Conservation (phyloP, 495 filamentous ascomycete species). For the Penicillium malachiteum region DNA sequence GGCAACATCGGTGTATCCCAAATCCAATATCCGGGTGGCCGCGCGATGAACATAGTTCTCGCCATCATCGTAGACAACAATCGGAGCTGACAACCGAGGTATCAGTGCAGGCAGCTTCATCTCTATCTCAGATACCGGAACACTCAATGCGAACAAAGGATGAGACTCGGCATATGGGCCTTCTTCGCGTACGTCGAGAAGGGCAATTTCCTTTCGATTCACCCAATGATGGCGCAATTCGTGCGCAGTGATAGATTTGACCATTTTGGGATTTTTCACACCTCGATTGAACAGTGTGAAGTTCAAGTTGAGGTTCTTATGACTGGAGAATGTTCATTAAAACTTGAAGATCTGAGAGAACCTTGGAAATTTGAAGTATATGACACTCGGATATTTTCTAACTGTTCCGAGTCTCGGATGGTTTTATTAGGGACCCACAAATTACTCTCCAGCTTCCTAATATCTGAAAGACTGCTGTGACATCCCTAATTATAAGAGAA, state of each 20-base stretch:
- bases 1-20: constrained; percentile 19
- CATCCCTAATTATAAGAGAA: no score
- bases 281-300: no score
- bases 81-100: constrained; percentile 13
- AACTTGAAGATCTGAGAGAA: no score
- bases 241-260: constrained; percentile 4
- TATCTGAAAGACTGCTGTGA: no score
- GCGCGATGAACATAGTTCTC: constrained; percentile 21
- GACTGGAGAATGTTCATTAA: no score
- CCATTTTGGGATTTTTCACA: neutral
- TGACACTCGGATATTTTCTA: neutral
- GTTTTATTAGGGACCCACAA: no score
- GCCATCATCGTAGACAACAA: constrained; percentile 25
- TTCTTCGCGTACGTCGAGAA: constrained; percentile 29
- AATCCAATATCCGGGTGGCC: constrained; percentile 8
- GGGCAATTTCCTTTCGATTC: constrained; percentile 17
- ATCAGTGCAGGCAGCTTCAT: constrained; percentile 17
- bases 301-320: neutral
- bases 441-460: no score
- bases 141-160: constrained; percentile 23
- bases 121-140: constrained; percentile 26
- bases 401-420: neutral
- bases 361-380: neutral
- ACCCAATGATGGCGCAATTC: constrained; percentile 19
- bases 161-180: constrained; percentile 23